phyloP scores from a whole-genome alignment of 148 eudicot genomes.

The Linanthus parryae region DNA sequence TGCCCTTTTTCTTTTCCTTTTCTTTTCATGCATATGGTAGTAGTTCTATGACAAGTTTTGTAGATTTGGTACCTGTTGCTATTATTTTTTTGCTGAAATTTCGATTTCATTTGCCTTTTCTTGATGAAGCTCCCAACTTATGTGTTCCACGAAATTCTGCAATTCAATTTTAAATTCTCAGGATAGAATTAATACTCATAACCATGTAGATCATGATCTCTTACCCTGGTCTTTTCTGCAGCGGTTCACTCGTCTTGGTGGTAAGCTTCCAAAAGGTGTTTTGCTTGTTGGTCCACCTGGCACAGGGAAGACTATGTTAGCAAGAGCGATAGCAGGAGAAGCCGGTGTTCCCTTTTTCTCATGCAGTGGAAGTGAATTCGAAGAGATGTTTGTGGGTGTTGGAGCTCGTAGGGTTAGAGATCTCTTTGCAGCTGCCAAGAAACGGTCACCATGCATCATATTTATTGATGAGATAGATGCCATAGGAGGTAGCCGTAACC shows the following conservation, averaged over 20 bases:
- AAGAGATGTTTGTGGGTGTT: conserved; percentile 94
- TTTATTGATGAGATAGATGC: conserved; percentile 94
- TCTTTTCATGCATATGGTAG: no score
- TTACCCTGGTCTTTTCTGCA: conserved; percentile 25
- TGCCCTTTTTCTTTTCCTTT: no score
- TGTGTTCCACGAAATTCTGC: no score
- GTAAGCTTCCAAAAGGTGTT: conserved; percentile 94
- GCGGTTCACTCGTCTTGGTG: conserved; percentile 91
- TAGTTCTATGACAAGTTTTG: no score
- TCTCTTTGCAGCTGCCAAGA: conserved; percentile 83
- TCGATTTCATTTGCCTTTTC: no score
- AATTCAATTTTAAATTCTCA: no score
- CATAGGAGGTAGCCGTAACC: conserved; percentile 83
- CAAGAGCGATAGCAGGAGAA: conserved; percentile 97
- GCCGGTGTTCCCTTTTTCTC: conserved; percentile 93
- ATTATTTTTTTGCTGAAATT: no score
- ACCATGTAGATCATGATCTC: no score
- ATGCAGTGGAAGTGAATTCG: conserved; percentile 93
- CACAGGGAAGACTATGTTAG: conserved; percentile 89
- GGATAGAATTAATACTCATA: no score
- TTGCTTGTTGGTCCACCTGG: conserved; percentile 94
- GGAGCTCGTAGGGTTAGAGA: conserved; percentile 91
- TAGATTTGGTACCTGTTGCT: no score
- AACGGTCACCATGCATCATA: conserved; percentile 77
- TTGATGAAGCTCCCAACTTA: no score